Evolutionary conservation across 2,329 filamentous ascomycete genomes (phyloP).

Genomic region (Cladosporium phlei): DNA sequence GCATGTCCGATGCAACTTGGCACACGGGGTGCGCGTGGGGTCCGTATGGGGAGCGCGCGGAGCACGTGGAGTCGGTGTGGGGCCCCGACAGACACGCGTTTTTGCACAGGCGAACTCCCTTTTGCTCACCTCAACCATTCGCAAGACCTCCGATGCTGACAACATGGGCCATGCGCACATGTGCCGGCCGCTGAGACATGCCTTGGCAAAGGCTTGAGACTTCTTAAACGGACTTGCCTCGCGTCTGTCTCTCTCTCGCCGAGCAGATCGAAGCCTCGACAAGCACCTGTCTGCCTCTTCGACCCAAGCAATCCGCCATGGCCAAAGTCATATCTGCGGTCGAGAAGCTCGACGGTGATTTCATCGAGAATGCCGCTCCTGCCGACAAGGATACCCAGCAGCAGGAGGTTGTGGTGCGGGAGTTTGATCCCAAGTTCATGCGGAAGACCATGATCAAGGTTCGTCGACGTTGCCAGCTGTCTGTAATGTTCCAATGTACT

Average conservation of each 20-base stretch:
- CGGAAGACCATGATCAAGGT: conserved; percentile 15
- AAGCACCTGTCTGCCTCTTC: background rate
- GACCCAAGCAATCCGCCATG: conserved; percentile 14
- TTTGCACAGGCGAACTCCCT: no score
- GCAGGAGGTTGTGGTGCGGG: conserved; percentile 12
- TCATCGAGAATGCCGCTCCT: conserved; percentile 12
- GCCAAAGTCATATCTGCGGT: conserved; percentile 12
- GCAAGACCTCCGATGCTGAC: no score
- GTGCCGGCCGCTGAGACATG: no score
- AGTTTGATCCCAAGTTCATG: conserved; percentile 16
- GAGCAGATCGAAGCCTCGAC: background rate
- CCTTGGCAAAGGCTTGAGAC: conserved; percentile 1
- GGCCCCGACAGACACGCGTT: no score
- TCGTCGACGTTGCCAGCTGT: background rate
- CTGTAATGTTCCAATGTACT: background rate
- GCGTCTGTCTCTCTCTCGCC: background rate
- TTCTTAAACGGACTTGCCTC: background rate
- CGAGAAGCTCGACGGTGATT: conserved; percentile 8
- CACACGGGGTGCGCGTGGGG: no score
- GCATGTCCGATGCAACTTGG: no score
- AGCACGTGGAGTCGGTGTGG: no score
- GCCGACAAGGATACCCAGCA: background rate
- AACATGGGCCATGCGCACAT: no score
- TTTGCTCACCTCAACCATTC: no score
- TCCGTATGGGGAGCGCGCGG: no score